A percentile compares a stretch with the other conserved stretches of the same genome.
phyloP scores from a whole-genome alignment of 352 stramenopile species.

The Pythium diclinum region DNA sequence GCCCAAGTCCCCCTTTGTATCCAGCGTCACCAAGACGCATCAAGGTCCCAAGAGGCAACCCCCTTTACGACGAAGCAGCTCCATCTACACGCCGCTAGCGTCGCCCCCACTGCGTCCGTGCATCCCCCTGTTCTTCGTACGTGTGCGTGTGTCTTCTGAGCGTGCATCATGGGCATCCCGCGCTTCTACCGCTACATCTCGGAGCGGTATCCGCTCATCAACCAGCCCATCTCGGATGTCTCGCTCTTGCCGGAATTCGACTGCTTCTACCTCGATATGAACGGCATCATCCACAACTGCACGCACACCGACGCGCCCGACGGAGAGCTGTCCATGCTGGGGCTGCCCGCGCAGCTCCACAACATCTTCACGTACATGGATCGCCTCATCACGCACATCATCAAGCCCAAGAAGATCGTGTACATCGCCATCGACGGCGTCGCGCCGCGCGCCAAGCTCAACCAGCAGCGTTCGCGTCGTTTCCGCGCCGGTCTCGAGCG shows the following conservation, averaged over 20 bases:
- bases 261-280: conserved; percentile 99
- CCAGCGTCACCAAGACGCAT: not conserved
- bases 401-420: conserved; percentile 95
- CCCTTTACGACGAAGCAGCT: not conserved
- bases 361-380: conserved; percentile 91
- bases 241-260: conserved; percentile 98
- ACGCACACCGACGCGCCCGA: conserved; percentile 96
- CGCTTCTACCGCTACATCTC: conserved; percentile 93
- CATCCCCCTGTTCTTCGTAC: not conserved
- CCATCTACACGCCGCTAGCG: not conserved
- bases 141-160: not conserved
- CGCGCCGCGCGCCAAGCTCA: conserved; percentile 98
- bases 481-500: conserved; percentile 89
- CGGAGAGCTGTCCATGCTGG: conserved; percentile 87
- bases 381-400: conserved; percentile 95
- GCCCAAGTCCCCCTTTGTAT: not conserved
- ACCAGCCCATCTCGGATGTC: conserved; percentile 95
- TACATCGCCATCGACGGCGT: conserved; percentile 99
- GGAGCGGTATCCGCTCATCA: conserved; percentile 98
- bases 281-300: conserved; percentile 99
- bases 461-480: conserved; percentile 97
- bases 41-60: not conserved
- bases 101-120: not conserved
- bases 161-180: conserved; percentile 81
- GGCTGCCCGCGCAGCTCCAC: conserved; percentile 94